Evolutionary conservation across 2,329 filamentous ascomycete genomes (phyloP), one percentile per base, ranked within the genome.

Genomic region (Aspergillus awamori): DNA sequence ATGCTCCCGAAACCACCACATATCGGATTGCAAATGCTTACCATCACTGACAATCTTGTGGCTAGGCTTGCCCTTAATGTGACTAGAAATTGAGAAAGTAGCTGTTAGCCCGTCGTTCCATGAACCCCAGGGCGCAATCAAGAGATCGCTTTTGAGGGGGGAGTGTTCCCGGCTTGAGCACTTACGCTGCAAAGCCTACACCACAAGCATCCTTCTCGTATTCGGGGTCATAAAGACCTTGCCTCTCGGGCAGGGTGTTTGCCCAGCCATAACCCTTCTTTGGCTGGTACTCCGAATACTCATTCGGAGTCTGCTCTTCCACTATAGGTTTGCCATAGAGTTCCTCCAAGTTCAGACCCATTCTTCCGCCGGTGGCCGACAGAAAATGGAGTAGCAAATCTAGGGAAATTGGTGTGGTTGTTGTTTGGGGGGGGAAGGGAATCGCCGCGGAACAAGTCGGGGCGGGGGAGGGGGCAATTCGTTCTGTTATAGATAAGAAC

Each of bases 21-120:
- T 20, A 20, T 22, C 8, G 3, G 28, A 41, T 5, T 55, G 26
- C 22, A 15, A 5, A 24, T 65, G 80, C 88, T 82, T 80, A 95
- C 92, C 94, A 96, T 98, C 94, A 81, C 91, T 97, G 66, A 98
- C 90, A 74, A 98, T 98, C 78, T 98, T 99, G 86, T 98, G 95
- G 83, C 93, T 98, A 65, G 93, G 80, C 79, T 91, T 90, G 83
- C 95, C 95, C 84, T 98, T 98, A 80, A 98, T 98, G 79, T 98
- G 91, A 83, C 92, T 96, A 70, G 30, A 61, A 36, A 60, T 49
- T 41, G 49, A 53, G 45, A 65, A 22, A 65, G n/a, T 30, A n/a
- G 33, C 30, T 57, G 51, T 54, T 59, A 65, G 57, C 13, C 53
- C 60, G 36, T 65, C 24, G 30, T 26, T 26, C 17, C 30, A 28